Conservation (phyloP, 2,329 filamentous ascomycete genomes). For the Cytospora paraplurivora region DNA sequence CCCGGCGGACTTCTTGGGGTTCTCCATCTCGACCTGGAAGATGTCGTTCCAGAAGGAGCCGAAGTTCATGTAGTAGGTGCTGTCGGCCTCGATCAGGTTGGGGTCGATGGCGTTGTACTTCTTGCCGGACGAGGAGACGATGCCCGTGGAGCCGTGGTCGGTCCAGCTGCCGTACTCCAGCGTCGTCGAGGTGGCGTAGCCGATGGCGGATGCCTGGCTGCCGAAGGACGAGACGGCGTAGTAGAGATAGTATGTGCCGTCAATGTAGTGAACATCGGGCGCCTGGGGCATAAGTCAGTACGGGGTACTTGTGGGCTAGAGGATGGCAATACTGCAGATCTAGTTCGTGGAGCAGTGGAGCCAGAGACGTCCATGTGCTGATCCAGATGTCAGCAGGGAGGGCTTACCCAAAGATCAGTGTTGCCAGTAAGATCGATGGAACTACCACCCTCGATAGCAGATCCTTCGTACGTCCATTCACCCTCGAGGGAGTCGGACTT, state of each 20-base stretch:
- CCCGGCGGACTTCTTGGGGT: conserved; percentile 36
- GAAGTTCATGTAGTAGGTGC: conserved; percentile 57
- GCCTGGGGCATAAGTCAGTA: conserved; percentile 48
- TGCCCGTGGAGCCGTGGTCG: conserved; percentile 57
- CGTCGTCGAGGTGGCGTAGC: conserved; percentile 50
- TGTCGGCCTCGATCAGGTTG: conserved; percentile 48
- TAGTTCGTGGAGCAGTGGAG: not conserved
- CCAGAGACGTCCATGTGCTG: not conserved
- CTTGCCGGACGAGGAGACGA: conserved; percentile 46
- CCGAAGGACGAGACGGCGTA: conserved; percentile 66
- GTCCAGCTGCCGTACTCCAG: conserved; percentile 60
- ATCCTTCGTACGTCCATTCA: conserved; percentile 46
- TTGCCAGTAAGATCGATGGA: conserved; percentile 45
- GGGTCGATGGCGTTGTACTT: conserved; percentile 64
- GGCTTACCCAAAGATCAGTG: conserved; percentile 45
- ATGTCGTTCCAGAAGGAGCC: conserved; percentile 71
- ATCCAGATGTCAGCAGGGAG: no score
- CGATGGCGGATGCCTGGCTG: conserved; percentile 62
- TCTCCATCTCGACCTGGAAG: conserved; percentile 57
- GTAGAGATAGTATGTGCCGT: conserved; percentile 65
- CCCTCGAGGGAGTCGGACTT: conserved; percentile 42
- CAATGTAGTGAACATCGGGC: conserved; percentile 63
- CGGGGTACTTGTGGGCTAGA: not conserved
- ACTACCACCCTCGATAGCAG: conserved; percentile 42
- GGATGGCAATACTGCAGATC: not conserved